Evolutionary conservation across 257 asterid species (phyloP), one percentile per base, ranked within the genome.

Genomic region (Echites panduratus): DNA sequence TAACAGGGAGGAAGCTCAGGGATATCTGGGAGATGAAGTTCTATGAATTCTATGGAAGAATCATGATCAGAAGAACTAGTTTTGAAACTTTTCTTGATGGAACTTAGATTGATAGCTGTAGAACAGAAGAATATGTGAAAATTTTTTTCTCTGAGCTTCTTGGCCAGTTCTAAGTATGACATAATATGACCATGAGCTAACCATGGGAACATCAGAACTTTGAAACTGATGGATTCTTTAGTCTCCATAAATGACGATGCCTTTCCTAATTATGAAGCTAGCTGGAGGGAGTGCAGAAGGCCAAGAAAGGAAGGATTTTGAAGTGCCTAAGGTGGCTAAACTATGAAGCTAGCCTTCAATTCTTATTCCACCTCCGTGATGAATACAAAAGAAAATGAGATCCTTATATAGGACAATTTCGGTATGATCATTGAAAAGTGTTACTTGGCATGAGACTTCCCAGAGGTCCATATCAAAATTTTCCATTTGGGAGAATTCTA

Each of bases 101-200:
- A 81, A 10, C 41, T 72, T 65, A 86, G 79, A 53, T 82, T 84
- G 29, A 84, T 78, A 0, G 85, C 72, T 4, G 90, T 79, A 41
- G 93, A 88, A 77, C 89, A 84, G 17, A 88, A 40, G 67, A 79
- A 66, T 68, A 82, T 26, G 35, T 20, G 56, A 69, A 84, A 84
- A 73, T 79, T 79, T 79, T 35, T 76, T 3, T 74, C 24, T 61
- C 88, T 53, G 59, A 89, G 89, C 11, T 54, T 70, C 73, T 85
- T 87, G 68, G 90, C 85, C 27, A 86, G 83, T 63, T 88, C 89
- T 14, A 83, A 76, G 50, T 67, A 83, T 24, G 89, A 86, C 14
- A 24, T 50, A 68, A 81, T 75, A 68, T 83, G 89, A 27, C 89
- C 85, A 76, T 83, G 84, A 70, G 85, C 89, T 29, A 85, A 59